Evolutionary conservation across 306 rosid genomes (phyloP).

Genomic region (Trifolium pratense): DNA sequence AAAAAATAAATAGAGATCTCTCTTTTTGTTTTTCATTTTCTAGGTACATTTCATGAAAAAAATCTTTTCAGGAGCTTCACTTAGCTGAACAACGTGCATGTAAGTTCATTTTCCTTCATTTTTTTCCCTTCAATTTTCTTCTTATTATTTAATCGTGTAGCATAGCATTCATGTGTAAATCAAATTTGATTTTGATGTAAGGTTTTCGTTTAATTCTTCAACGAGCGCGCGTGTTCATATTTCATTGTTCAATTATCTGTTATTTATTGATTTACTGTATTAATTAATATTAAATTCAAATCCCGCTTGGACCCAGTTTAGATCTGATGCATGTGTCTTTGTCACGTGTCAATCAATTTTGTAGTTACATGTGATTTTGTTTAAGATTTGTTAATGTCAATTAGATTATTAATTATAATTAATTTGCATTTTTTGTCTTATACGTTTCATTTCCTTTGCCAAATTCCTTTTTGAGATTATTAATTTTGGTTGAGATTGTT

Average conservation of each 20-base stretch:
- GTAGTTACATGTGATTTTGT: background rate
- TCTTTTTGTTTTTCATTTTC: conserved; percentile 8
- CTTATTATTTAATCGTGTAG: background rate
- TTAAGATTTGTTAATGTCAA: background rate
- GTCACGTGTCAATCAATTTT: background rate
- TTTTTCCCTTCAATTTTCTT: conserved; percentile 6
- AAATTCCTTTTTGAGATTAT: no score
- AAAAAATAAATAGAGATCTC: conserved; percentile 28
- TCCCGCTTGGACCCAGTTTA: conserved; percentile 25
- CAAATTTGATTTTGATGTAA: conserved; percentile 17
- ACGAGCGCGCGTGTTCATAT: conserved; percentile 15
- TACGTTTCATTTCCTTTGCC: no score
- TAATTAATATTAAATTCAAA: background rate
- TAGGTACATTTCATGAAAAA: background rate
- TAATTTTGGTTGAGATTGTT: no score
- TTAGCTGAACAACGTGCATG: conserved; percentile 29
- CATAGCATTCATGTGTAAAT: background rate
- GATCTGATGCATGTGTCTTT: conserved; percentile 53
- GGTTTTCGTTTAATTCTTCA: background rate
- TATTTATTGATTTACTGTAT: background rate
- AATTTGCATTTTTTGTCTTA: conserved; percentile 23
- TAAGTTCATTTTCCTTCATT: conserved; percentile 41
- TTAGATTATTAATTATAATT: background rate
- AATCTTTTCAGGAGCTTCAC: conserved; percentile 22
- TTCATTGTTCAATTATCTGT: background rate